Evolutionary conservation across 139 green algal genomes (phyloP), one percentile per base, ranked within the genome.

Genomic region (Chlamydomonas eustigma): DNA sequence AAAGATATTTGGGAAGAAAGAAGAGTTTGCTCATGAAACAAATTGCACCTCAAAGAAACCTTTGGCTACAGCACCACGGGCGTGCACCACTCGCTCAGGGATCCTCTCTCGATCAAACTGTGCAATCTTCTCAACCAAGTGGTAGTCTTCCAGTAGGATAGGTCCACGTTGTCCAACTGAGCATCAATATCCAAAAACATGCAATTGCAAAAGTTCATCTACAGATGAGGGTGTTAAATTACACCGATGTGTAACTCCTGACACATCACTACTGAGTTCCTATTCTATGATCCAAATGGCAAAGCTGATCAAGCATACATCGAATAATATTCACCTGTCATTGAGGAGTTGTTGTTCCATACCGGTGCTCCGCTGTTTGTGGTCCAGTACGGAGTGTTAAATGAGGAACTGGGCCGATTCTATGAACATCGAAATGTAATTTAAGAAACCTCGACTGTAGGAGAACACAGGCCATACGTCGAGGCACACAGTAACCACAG

Each of bases 31-130:
- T n/a, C n/a, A n/a, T n/a, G n/a, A n/a, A n/a, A n/a, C n/a, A n/a
- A n/a, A n/a, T n/a, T n/a, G 39, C 76, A 93, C 93, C 90, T 98
- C 94, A 74, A 98, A 98, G 77, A 98, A 98, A 39, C 94, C 94
- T 83, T 98, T 98, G n/a, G 92, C 94, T 6, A 81, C 83, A 28
- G 94, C 91, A 33, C 94, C 94, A n/a, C 94, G 89, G 0, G 94
- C 94, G 76, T 98, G 94, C 44, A 98, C 94, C 1, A 98, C 94
- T 35, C 94, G 90, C 90, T 98, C 94, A 1, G 94, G 94, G 71
- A 98, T 97, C 67, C 94, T 86, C 89, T 98, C 94, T 4, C 93
- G 84, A 82, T 98, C 91, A 82, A 98, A 97, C 74, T 97, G 90
- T 1, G 92, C 91, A 22, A 98, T 78, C 88, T 98, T 98, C 83